A percentile compares a stretch with the other conserved stretches of the same genome.
phyloP scores from a whole-genome alignment of 179 eudicot species.

The Vitellaria paradoxa region DNA sequence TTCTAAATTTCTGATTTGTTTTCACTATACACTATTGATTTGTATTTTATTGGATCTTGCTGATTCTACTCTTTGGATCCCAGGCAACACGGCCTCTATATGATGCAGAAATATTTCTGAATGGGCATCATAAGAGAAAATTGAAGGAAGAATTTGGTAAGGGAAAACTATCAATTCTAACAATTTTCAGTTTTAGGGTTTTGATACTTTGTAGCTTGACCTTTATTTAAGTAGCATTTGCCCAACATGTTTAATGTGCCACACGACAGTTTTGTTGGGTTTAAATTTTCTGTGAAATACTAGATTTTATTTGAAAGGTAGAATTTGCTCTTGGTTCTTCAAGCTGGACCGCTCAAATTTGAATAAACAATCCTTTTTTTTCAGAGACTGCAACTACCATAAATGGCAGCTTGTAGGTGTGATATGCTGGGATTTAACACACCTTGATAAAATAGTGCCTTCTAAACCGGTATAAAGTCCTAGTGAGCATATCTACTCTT shows the following conservation, averaged over 20 bases:
- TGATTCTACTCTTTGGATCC: constrained; percentile 25
- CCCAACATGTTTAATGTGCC: background rate
- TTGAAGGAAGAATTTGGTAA: constrained; percentile 86
- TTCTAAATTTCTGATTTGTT: constrained; percentile 3
- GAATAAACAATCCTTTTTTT: background rate
- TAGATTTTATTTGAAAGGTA: background rate
- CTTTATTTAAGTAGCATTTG: constrained; percentile 5
- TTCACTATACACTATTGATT: background rate
- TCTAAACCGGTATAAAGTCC: too few relatives aligned
- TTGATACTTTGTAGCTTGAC: constrained; percentile 3
- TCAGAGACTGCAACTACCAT: background rate
- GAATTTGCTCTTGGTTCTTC: constrained; percentile 12
- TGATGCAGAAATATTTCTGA: constrained; percentile 59
- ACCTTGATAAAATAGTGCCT: too few relatives aligned
- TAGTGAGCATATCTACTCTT: too few relatives aligned
- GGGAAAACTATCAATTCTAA: constrained; percentile 13
- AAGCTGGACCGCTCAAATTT: background rate
- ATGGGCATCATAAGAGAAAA: constrained; percentile 55
- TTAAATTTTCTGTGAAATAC: background rate
- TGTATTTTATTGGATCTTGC: constrained; percentile 8
- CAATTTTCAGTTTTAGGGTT: background rate
- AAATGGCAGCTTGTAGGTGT: constrained; percentile 1
- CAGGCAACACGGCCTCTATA: constrained; percentile 62
- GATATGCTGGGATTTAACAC: too few relatives aligned
- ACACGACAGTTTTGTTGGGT: background rate